Conservation (phyloP, 2,329 filamentous ascomycete species). For the Hymenoscyphus fraxineus region DNA sequence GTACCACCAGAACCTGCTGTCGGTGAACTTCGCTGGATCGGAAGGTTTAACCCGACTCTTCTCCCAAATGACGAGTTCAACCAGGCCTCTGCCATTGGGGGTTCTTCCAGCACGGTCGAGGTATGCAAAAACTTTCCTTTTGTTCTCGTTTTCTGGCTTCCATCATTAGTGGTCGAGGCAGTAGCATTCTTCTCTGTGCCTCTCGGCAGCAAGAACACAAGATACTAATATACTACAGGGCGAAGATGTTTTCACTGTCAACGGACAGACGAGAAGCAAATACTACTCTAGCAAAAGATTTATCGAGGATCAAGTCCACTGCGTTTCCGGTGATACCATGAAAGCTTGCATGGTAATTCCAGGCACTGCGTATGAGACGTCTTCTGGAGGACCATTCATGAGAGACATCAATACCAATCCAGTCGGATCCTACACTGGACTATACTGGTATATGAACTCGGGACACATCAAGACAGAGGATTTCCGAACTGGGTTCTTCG, state of each 20-base stretch:
- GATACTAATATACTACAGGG: not conserved
- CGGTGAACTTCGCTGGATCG: constrained; percentile 62
- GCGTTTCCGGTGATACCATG: constrained; percentile 50
- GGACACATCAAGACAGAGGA: constrained; percentile 59
- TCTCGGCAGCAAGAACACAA: too few relatives aligned
- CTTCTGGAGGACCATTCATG: constrained; percentile 64
- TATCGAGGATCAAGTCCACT: constrained; percentile 64
- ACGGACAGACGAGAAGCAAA: constrained; percentile 62
- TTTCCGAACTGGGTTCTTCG: constrained; percentile 60
- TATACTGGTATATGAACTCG: constrained; percentile 62
- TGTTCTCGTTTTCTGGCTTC: too few relatives aligned
- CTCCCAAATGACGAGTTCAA: constrained; percentile 52
- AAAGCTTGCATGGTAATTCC: constrained; percentile 61
- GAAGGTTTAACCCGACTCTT: constrained; percentile 50
- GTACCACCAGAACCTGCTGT: constrained; percentile 42
- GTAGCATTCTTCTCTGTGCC: too few relatives aligned
- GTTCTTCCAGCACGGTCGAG: constrained; percentile 50
- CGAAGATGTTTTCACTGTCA: constrained; percentile 54
- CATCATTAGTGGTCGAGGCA: too few relatives aligned
- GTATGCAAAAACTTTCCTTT: constrained; percentile 35
- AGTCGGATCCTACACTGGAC: constrained; percentile 50
- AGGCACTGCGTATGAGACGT: constrained; percentile 51
- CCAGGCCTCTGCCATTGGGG: constrained; percentile 51
- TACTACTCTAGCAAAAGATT: constrained; percentile 68
- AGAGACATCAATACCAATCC: constrained; percentile 55